Percentiles rank a stretch among this genome's conserved stretches.
Conservation (phyloP, 495 filamentous ascomycete species). For the Podospora appendiculata region DNA sequence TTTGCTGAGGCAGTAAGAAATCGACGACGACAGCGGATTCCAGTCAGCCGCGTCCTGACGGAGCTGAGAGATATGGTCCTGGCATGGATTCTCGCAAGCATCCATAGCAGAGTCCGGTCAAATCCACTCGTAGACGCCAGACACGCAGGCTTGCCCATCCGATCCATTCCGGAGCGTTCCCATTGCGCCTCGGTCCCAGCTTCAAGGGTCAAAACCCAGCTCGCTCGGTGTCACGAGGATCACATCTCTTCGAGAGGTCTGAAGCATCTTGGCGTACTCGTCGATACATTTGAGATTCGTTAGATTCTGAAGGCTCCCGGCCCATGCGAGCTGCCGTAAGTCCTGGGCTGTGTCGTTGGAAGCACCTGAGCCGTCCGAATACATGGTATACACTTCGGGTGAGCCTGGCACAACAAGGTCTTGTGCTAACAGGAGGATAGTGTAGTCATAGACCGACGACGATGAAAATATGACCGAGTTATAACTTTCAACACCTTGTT, state of each 20-base stretch:
- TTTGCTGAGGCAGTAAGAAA: slow-evolving; percentile 33
- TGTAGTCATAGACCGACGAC: not conserved
- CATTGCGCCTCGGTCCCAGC: no score
- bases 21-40: slow-evolving; percentile 13
- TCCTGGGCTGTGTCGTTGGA: not conserved
- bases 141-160: not conserved
- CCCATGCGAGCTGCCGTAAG: not conserved
- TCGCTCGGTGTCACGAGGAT: slow-evolving; percentile 8
- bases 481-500: not conserved
- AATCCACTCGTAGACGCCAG: not conserved
- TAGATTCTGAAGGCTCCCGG: slow-evolving; percentile 11
- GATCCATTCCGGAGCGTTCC: no score
- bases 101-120: not conserved
- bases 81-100: not conserved
- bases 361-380: no score
- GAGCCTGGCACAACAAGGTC: not conserved
- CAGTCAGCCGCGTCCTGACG: slow-evolving; percentile 4
- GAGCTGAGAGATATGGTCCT: no score
- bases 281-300: slow-evolving; percentile 24
- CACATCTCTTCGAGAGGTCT: slow-evolving; percentile 14
- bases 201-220: no score
- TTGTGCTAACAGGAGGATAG: not conserved
- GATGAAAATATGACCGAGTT: not conserved
- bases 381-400: not conserved
- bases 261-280: slow-evolving; percentile 22